These are phyloP conservation scores for Sugiyamaella sp. DNA, from an alignment of 1,139 yeast genomes.

Conservation along the genomic window DNA sequence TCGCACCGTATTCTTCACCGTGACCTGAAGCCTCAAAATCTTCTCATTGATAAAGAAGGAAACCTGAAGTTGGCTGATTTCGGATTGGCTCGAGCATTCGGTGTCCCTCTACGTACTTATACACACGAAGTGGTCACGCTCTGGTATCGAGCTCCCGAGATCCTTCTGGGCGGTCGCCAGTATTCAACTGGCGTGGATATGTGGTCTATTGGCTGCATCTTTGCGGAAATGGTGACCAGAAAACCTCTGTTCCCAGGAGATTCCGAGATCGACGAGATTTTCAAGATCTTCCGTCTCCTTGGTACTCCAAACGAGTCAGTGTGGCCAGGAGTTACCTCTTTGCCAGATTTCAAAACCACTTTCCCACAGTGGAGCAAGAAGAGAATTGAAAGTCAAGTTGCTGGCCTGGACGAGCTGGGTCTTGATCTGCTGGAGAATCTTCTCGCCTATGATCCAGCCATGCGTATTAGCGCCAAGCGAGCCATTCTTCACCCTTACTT, in stretches of 20 bases:
- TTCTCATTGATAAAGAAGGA: slow-evolving; percentile 93
- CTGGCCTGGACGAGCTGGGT: slow-evolving; percentile 71
- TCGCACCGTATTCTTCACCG: slow-evolving; percentile 93
- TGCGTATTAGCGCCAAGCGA: slow-evolving; percentile 91
- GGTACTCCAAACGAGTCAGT: slow-evolving; percentile 94
- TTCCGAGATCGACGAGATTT: slow-evolving; percentile 96
- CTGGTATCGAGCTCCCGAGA: slow-evolving; percentile 98
- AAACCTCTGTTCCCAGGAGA: slow-evolving; percentile 97
- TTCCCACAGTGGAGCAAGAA: slow-evolving; percentile 94
- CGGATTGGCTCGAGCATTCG: slow-evolving; percentile 96
- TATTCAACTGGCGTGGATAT: slow-evolving; percentile 98
- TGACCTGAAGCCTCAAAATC: slow-evolving; percentile 94
- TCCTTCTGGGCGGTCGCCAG: slow-evolving; percentile 92
- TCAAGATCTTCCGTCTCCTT: slow-evolving; percentile 85
- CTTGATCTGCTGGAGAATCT: slow-evolving; percentile 78
- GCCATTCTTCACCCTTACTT: slow-evolving; percentile 92
- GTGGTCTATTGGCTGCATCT: slow-evolving; percentile 98
- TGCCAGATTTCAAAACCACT: slow-evolving; percentile 93
- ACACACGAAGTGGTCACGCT: slow-evolving; percentile 97
- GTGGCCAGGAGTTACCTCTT: slow-evolving; percentile 95
- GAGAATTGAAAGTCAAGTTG: slow-evolving; percentile 71
- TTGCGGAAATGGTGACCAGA: slow-evolving; percentile 97
- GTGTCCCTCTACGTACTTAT: slow-evolving; percentile 94
- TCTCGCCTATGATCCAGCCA: slow-evolving; percentile 90
- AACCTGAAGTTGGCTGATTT: slow-evolving; percentile 94